phyloP scores from a whole-genome alignment of 352 stramenopile species.

The Phytopythium ostracodes region DNA sequence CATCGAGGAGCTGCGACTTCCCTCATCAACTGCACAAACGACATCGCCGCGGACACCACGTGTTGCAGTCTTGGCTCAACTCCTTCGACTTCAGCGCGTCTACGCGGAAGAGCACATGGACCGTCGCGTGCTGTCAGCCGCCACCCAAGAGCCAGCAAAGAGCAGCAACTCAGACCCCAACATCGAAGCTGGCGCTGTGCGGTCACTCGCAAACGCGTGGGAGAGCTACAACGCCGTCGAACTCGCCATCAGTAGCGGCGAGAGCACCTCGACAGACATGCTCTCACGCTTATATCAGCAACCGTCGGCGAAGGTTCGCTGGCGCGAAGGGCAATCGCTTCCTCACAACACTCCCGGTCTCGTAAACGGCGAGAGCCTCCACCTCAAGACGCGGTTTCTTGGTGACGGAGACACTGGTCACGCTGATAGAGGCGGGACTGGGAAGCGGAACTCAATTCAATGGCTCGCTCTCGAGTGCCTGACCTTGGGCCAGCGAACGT shows the following conservation, averaged over 20 bases:
- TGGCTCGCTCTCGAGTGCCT: constrained; percentile 2
- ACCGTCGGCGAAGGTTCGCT: not conserved
- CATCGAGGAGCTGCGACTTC: not conserved
- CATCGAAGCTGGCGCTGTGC: not conserved
- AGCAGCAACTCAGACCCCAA: not conserved
- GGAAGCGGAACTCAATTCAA: too few species aligned
- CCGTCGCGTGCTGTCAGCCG: too few species aligned
- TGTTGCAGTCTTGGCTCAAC: constrained; percentile 2
- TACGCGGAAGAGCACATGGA: constrained; percentile 26
- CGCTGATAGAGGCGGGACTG: not conserved
- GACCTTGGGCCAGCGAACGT: not conserved
- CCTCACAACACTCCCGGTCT: not conserved
- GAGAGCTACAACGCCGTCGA: not conserved
- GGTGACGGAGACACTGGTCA: constrained; percentile 2
- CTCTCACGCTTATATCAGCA: not conserved
- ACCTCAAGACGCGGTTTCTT: constrained; percentile 23
- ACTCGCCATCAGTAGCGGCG: not conserved
- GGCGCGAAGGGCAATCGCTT: not conserved
- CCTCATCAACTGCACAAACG: not conserved
- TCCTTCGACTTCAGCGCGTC: constrained; percentile 32
- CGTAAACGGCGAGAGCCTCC: constrained; percentile 18
- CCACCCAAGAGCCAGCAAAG: not conserved
- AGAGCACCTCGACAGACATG: not conserved
- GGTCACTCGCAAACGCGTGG: not conserved
- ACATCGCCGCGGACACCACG: not conserved